Conservation (phyloP, 2,329 filamentous ascomycete genomes). For the Fusarium cicatricum region DNA sequence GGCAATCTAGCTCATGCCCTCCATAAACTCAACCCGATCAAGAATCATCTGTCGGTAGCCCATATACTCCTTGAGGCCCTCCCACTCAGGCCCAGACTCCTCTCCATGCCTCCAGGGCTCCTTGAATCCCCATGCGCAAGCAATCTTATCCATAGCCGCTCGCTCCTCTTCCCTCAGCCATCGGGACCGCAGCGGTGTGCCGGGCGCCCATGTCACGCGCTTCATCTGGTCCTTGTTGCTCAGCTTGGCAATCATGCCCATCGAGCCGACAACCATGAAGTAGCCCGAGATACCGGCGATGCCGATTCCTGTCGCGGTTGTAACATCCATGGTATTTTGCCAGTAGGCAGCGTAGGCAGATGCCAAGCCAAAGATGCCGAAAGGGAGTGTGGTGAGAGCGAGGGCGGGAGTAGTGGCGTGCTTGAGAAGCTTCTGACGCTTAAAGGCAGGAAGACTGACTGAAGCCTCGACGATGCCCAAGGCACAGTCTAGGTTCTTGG, state of each 20-base stretch:
- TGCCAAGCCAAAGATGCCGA: constrained; percentile 75
- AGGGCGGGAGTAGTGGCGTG: constrained; percentile 67
- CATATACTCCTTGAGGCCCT: constrained; percentile 82
- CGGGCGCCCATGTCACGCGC: constrained; percentile 87
- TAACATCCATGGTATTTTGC: constrained; percentile 77
- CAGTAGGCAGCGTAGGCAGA: constrained; percentile 55
- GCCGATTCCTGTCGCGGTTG: constrained; percentile 77
- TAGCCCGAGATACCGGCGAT: constrained; percentile 87
- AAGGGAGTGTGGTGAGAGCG: constrained; percentile 66
- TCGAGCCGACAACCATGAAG: constrained; percentile 78
- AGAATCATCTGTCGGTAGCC: constrained; percentile 87
- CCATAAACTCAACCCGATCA: constrained; percentile 89
- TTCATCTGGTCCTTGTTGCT: constrained; percentile 96
- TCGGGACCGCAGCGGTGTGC: constrained; percentile 79
- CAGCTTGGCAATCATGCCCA: constrained; percentile 84
- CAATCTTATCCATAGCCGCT: constrained; percentile 84
- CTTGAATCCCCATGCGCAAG: constrained; percentile 90
- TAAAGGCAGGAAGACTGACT: constrained; percentile 72
- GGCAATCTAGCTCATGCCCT: constrained; percentile 71
- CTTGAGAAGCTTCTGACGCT: constrained; percentile 71
- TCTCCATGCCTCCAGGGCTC: constrained; percentile 82
- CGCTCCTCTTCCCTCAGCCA: constrained; percentile 93
- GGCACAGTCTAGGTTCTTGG: constrained; percentile 79
- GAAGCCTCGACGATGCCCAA: constrained; percentile 77
- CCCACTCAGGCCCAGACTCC: constrained; percentile 92